Evolutionary conservation across 768 basidiomycete genomes (phyloP).

Genomic region (Lentinula sp.): DNA sequence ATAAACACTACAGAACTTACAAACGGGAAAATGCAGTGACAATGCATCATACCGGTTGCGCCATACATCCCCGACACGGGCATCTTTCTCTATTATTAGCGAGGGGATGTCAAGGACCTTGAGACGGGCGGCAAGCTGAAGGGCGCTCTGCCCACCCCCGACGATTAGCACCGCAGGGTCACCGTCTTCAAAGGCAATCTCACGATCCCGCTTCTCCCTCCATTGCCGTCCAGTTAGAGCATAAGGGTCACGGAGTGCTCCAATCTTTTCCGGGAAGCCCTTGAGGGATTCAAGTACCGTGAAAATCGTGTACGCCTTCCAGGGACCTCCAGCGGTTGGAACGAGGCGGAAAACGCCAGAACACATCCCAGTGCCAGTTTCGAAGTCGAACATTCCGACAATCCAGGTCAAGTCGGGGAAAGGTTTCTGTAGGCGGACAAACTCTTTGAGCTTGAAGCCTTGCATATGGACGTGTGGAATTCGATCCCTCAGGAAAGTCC

Average conservation of each 20-base stretch:
- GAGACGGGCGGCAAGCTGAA: slow-evolving; percentile 59
- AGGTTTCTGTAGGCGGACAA: neutral
- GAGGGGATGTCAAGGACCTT: slow-evolving; percentile 49
- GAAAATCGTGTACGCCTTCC: slow-evolving; percentile 6
- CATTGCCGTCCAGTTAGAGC: neutral
- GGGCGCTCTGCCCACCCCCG: slow-evolving; percentile 65
- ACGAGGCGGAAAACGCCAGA: slow-evolving; percentile 1
- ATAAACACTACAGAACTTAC: slow-evolving; percentile 10
- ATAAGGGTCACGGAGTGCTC: neutral
- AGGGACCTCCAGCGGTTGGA: neutral
- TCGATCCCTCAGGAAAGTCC: slow-evolving; percentile 27
- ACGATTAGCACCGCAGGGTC: slow-evolving; percentile 30
- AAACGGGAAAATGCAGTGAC: slow-evolving; percentile 32
- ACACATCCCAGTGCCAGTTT: neutral
- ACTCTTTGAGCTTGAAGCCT: slow-evolving; percentile 16
- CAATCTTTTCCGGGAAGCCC: slow-evolving; percentile 3
- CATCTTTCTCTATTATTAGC: slow-evolving; percentile 53
- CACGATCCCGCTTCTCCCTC: neutral
- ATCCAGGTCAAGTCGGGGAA: neutral
- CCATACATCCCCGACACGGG: slow-evolving; percentile 48
- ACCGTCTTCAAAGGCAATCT: slow-evolving; percentile 9
- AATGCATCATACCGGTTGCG: slow-evolving; percentile 39
- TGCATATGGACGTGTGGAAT: slow-evolving; percentile 18
- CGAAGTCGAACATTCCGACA: neutral
- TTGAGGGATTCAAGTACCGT: slow-evolving; percentile 3